Conservation (phyloP, 805 yeast species). For the Zygosaccharomyces pseudorouxii region DNA sequence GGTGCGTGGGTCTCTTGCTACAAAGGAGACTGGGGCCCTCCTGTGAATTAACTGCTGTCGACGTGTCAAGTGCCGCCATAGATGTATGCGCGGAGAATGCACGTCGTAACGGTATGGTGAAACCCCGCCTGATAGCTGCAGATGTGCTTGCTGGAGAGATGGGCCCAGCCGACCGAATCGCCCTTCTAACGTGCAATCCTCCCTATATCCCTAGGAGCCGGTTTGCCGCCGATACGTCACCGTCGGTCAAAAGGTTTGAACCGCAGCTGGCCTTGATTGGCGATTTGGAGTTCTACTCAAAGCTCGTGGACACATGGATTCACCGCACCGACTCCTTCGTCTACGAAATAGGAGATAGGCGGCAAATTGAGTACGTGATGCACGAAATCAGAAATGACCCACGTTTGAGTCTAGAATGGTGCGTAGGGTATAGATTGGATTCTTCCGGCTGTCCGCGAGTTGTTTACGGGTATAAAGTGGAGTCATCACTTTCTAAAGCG, state of each 20-base stretch:
- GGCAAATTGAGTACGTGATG: conserved; percentile 49
- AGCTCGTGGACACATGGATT: conserved; percentile 47
- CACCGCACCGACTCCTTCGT: conserved; percentile 49
- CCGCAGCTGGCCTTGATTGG: conserved; percentile 81
- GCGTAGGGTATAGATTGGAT: conserved; percentile 46
- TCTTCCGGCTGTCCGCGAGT: conserved; percentile 50
- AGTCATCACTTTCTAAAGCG: background rate
- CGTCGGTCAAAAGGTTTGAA: conserved; percentile 67
- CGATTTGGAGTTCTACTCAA: conserved; percentile 61
- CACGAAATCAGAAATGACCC: conserved; percentile 14
- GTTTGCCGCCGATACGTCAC: conserved; percentile 43
- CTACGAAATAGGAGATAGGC: conserved; percentile 66
- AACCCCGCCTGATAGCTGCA: conserved; percentile 2
- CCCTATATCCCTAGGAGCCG: conserved; percentile 59
- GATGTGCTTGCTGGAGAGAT: conserved; percentile 1
- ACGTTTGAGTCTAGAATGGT: conserved; percentile 41
- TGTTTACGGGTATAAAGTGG: conserved; percentile 55
- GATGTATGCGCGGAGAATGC: conserved; percentile 30
- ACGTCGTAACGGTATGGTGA: conserved; percentile 1
- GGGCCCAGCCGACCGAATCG: conserved; percentile 27
- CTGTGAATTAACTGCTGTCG: conserved; percentile 44
- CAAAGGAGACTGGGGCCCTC: conserved; percentile 28
- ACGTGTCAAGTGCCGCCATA: conserved; percentile 52
- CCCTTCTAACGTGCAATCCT: conserved; percentile 78
- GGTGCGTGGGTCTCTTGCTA: conserved; percentile 69